phyloP scores from a whole-genome alignment of 164 flowering plant species.

The Aristolochia californica region DNA sequence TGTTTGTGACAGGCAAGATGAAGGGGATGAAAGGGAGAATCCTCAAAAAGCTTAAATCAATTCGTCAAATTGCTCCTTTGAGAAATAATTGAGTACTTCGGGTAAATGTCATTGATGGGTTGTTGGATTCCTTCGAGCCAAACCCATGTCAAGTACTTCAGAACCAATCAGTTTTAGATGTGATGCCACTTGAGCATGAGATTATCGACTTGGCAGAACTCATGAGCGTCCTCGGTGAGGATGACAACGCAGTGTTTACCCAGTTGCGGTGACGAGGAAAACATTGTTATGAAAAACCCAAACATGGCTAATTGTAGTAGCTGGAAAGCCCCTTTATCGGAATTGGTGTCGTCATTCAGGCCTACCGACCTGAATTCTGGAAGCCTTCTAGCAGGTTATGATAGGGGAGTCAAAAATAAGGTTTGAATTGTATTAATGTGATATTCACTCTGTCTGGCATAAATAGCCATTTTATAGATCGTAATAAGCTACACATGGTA shows the following conservation, averaged over 20 bases:
- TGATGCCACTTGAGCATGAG: constrained; percentile 21
- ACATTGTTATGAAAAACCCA: constrained; percentile 22
- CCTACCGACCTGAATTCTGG: constrained; percentile 29
- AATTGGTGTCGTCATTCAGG: constrained; percentile 12
- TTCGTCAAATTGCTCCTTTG: constrained; percentile 35
- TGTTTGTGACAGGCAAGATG: constrained; percentile 18
- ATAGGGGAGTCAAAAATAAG: too few relatives aligned
- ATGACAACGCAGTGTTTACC: constrained; percentile 15
- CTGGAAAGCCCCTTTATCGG: constrained; percentile 3
- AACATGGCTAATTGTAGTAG: constrained; percentile 4
- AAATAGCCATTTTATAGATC: too few relatives aligned
- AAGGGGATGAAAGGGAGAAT: constrained; percentile 63
- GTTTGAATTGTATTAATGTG: too few relatives aligned
- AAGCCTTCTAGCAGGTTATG: constrained; percentile 27
- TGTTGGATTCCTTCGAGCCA: constrained; percentile 8
- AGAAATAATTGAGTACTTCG: constrained; percentile 53
- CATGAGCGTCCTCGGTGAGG: constrained; percentile 54
- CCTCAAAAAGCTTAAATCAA: constrained; percentile 62
- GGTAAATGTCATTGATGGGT: constrained; percentile 36
- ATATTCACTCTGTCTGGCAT: too few relatives aligned
- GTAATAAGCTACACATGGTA: too few relatives aligned
- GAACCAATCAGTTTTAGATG: not conserved
- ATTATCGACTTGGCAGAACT: constrained; percentile 35
- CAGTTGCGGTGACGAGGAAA: constrained; percentile 39
- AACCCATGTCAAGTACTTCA: constrained; percentile 8